These are phyloP conservation scores for Hymenoscyphus occultus DNA, from an alignment of 2,329 filamentous ascomycete genomes.

Conservation along the genomic window DNA sequence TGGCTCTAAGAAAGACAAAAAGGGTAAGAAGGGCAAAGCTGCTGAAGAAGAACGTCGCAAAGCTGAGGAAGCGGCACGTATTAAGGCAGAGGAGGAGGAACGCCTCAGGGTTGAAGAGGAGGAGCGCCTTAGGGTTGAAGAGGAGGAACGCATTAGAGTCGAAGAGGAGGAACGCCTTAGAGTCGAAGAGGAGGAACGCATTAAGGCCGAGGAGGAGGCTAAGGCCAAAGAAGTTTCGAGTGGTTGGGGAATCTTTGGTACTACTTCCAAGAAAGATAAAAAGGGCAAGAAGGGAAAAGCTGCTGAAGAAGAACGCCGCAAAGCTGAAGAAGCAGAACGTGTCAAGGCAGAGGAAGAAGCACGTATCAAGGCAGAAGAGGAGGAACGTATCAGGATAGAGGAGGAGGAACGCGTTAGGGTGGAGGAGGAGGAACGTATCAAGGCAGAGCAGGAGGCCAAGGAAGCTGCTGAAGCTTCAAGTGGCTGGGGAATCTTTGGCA, in stretches of 20 bases:
- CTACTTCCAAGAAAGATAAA: conserved; percentile 40
- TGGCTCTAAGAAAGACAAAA: conserved; percentile 42
- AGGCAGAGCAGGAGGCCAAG: conserved; percentile 45
- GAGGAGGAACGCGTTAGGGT: conserved; percentile 2
- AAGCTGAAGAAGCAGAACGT: conserved; percentile 39
- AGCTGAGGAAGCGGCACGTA: conserved; percentile 26
- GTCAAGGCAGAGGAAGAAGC: conserved; percentile 45
- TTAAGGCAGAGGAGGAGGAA: too few relatives aligned
- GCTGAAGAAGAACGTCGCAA: conserved; percentile 26
- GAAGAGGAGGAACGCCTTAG: too few relatives aligned
- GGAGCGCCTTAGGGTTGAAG: too few relatives aligned
- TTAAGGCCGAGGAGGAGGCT: conserved; percentile 27
- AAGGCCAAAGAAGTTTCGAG: conserved; percentile 39
- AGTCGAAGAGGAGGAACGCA: too few relatives aligned
- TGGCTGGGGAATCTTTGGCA: conserved; percentile 35
- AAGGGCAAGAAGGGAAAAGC: conserved; percentile 53
- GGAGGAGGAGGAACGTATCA: conserved; percentile 40
- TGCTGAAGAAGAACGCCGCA: conserved; percentile 46
- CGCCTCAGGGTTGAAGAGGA: too few relatives aligned
- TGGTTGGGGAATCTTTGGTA: conserved; percentile 24
- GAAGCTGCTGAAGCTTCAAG: conserved; percentile 41
- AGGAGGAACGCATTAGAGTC: too few relatives aligned
- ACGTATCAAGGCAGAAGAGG: conserved; percentile 30
- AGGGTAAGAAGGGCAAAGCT: conserved; percentile 41
- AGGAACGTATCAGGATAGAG: conserved; percentile 25